Evolutionary conservation across 2,329 filamentous ascomycete genomes (phyloP).

Genomic region (Chrysoporthe puriensis): DNA sequence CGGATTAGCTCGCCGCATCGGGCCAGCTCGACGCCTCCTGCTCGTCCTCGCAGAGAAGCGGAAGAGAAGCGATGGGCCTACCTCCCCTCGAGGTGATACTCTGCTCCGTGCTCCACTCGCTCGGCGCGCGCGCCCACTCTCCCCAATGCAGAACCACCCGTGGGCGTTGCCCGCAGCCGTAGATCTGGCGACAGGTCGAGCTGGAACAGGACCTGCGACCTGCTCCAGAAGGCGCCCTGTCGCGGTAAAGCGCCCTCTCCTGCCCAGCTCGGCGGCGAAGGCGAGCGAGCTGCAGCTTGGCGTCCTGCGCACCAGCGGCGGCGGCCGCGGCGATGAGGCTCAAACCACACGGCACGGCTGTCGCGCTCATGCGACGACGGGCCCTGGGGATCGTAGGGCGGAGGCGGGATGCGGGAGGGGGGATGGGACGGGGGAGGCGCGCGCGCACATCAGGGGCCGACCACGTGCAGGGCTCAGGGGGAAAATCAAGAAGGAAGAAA

Average conservation of each 20-base stretch:
- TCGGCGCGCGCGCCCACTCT: neutral
- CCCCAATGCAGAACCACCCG: too few relatives aligned
- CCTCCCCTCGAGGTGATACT: neutral
- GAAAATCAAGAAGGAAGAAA: too few relatives aligned
- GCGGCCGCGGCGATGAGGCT: neutral
- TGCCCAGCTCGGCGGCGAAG: too few relatives aligned
- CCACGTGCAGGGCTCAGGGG: too few relatives aligned
- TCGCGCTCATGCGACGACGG: neutral
- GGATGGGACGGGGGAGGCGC: too few relatives aligned
- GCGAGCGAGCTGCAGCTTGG: neutral
- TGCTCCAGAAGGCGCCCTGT: too few relatives aligned
- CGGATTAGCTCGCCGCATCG: neutral
- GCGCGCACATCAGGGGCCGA: neutral
- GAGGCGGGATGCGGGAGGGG: neutral
- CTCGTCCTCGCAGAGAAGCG: neutral
- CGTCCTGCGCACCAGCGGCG: too few relatives aligned
- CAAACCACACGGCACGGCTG: neutral
- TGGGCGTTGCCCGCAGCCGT: too few relatives aligned
- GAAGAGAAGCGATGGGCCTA: too few relatives aligned
- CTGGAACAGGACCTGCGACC: too few relatives aligned
- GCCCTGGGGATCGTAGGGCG: neutral
- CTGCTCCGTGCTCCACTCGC: neutral
- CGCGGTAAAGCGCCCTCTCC: neutral
- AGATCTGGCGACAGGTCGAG: too few relatives aligned
- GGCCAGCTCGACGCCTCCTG: neutral